Evolutionary conservation across 805 yeast species (phyloP), one percentile per base, ranked within the genome.

Genomic region (Blastobotrys parvus): DNA sequence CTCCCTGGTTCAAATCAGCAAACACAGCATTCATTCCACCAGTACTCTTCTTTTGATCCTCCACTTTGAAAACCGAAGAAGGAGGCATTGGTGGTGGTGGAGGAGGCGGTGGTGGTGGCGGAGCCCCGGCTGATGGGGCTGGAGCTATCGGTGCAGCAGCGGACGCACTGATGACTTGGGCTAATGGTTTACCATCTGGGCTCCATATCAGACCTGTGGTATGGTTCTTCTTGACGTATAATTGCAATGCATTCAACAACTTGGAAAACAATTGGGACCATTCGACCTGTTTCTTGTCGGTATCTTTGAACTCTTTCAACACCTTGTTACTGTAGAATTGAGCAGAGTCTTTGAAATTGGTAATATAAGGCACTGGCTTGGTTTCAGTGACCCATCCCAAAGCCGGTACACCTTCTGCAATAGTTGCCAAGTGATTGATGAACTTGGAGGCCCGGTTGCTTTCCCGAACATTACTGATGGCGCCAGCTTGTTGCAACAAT

Each of bases 251-350:
- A 47, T 80, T 87, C 59, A 87, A 79, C 18, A 86, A 64, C 20
- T 68, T 62, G 54, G 77, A 64, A 58, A 78, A 85, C 13, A 63
- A 56, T 48, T 79, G 77, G 32, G 82, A 95, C 97, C 97, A 92
- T 45, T 81, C 82, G 20, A 74, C 80, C 39, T 85, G 85, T 43
- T 67, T 68, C 32, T 75, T 69, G 53, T 83, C 88, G 39, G 74
- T 65, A 16, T 81, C 94, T 63, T 75, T 87, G 67, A 67, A 79
- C 48, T 87, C 95, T 64, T 89, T 89, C 60, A 89, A 65, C 35
- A 90, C 81, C 54, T 95, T 77, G 65, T 92, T 89, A 8, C 94
- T 75, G 88, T 97, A 92, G 65, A 92, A 92, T 61, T 82, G 90
- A 29, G 95, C 84, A 17, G 94, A 78, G 58, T 92, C 98, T 59